phyloP scores from a whole-genome alignment of 768 basidiomycete species.

The Harrya chromipes region DNA sequence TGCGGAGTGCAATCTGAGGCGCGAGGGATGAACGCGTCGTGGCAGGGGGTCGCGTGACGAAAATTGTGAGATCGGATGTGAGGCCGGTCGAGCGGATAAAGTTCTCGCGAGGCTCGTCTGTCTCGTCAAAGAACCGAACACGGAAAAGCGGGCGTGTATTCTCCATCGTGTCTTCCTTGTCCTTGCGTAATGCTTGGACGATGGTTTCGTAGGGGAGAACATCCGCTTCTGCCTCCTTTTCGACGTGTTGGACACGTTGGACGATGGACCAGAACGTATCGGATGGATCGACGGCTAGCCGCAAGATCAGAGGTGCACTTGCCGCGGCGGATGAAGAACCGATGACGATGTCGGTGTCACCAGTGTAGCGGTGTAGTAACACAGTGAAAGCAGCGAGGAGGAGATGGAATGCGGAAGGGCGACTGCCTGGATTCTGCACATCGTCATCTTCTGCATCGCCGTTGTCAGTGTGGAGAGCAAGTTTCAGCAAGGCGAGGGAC shows the following conservation, averaged over 20 bases:
- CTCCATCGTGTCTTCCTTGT: conserved; percentile 57
- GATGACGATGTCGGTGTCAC: conserved; percentile 90
- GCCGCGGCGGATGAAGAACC: conserved; percentile 79
- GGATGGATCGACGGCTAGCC: conserved; percentile 75
- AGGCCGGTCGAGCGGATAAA: conserved; percentile 79
- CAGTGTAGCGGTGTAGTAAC: conserved; percentile 90
- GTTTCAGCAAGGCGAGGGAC: conserved; percentile 75
- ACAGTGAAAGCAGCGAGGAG: conserved; percentile 91
- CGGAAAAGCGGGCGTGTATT: conserved; percentile 69
- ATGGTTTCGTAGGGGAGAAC: conserved; percentile 78
- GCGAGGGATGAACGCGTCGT: conserved; percentile 68
- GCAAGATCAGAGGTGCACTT: conserved; percentile 78
- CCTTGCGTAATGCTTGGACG: conserved; percentile 61
- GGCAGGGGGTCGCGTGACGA: conserved; percentile 70
- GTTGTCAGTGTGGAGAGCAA: conserved; percentile 69
- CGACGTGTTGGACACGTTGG: conserved; percentile 77
- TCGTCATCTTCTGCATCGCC: conserved; percentile 51
- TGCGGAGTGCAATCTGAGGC: conserved; percentile 72
- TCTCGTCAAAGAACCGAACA: conserved; percentile 96
- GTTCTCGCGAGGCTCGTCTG: conserved; percentile 64
- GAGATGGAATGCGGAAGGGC: conserved; percentile 86
- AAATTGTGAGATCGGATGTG: conserved; percentile 91
- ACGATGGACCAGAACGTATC: conserved; percentile 92
- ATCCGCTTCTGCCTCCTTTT: conserved; percentile 79
- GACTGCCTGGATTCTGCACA: conserved; percentile 31